Base-by-base conservation (phyloP, 225 moss, liverwort and hornwort genomes). In the Asterella californica region DNA sequence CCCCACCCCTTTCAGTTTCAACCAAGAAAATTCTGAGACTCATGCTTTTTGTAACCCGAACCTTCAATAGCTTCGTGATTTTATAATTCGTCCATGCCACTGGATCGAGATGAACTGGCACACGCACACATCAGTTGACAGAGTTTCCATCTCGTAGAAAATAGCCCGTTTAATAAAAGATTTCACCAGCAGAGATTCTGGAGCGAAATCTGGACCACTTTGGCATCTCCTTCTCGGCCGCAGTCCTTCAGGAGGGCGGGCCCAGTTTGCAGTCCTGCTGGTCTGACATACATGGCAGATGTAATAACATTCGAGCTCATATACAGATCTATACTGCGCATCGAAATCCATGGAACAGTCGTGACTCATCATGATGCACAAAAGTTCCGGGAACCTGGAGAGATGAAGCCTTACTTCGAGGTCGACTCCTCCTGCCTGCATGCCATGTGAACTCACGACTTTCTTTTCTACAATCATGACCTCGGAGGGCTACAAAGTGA, bases 141-240 rank as follows among this genome's bases (percentile, higher is more conserved):
- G n/a, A n/a, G 62, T 62, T 19, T 15, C n/a, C 62, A 62, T 5
- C 62, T n/a, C 27, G 29, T 62, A 62, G 5, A 62, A 29, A 62
- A 29, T 10, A 62, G 62, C 25, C 62, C 25, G 7, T 62, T 29
- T 6, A 18, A 5, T 12, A 5, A 53, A 53, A 27, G n/a, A 62
- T 62, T 29, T n/a, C n/a, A n/a, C n/a, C n/a, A 62, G n/a, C 19
- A 62, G 62, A 62, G 62, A 62, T 62, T 62, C 62, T 62, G 62
- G 27, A 62, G 62, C 10, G 62, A 27, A 27, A 62, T 62, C 62
- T 62, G 62, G 62, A 27, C 62, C 62, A 62, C 27, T 62, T 62
- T 6, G 6, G 62, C 6, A 10, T 19, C 18, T 57, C 62, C 62
- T 27, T 61, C 61, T 29, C 62, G 10, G n/a, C n/a, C n/a, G n/a